phyloP scores from a whole-genome alignment of 306 rosid genomes.

The Herpetospermum pedunculosum region DNA sequence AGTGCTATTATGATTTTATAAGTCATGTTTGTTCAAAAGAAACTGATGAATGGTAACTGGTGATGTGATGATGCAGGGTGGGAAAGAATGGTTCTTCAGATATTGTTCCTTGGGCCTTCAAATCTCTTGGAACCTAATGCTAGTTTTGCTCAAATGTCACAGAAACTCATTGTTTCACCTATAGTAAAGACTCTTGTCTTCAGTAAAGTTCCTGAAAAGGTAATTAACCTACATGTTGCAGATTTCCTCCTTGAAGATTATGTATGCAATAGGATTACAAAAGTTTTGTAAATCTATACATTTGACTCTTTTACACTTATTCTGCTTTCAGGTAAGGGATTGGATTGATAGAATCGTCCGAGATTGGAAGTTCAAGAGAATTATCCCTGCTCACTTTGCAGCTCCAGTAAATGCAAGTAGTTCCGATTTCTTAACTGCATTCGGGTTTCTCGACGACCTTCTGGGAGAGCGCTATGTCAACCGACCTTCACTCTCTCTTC shows the following conservation, averaged over 20 bases:
- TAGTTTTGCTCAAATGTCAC: constrained; percentile 85
- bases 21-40: not conserved
- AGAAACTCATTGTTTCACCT: constrained; percentile 91
- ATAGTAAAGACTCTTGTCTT: constrained; percentile 88
- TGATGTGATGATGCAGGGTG: constrained; percentile 50
- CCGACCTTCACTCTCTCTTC: constrained; percentile 54
- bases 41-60: constrained; percentile 7
- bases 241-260: not conserved
- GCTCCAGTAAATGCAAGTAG: constrained; percentile 72
- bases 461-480: constrained; percentile 43
- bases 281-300: not conserved
- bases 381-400: constrained; percentile 84
- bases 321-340: constrained; percentile 58
- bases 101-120: constrained; percentile 93
- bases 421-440: constrained; percentile 68
- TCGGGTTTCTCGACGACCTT: constrained; percentile 74
- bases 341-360: constrained; percentile 68
- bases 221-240: constrained; percentile 3
- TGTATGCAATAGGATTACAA: not conserved
- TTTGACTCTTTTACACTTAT: not conserved
- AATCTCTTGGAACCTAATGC: constrained; percentile 84
- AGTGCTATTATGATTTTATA: not conserved
- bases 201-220: constrained; percentile 95
- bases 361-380: constrained; percentile 87
- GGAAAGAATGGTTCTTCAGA: constrained; percentile 99